Conservation (phyloP, 2,329 filamentous ascomycete species). For the Cytospora paraplurivora region DNA sequence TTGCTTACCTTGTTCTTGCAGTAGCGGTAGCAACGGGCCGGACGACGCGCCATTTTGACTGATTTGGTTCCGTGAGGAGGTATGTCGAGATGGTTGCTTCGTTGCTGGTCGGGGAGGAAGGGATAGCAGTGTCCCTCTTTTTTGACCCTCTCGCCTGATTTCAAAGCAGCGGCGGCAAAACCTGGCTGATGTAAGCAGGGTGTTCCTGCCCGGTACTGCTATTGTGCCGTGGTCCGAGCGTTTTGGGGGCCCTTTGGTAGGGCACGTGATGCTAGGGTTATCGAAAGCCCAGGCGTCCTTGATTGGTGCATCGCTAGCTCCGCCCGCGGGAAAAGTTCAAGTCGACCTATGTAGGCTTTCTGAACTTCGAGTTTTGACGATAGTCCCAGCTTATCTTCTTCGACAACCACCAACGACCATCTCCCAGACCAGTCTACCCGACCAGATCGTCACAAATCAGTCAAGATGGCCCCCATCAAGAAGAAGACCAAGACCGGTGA, state of each 20-base stretch:
- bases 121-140: slow-evolving; percentile 33
- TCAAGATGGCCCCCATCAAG: slow-evolving; percentile 63
- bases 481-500: slow-evolving; percentile 86
- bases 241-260: slow-evolving; percentile 6
- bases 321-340: slow-evolving; percentile 18
- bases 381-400: not conserved
- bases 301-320: slow-evolving; percentile 9
- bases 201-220: not conserved
- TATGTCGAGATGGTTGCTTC: slow-evolving; percentile 42
- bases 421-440: slow-evolving; percentile 13
- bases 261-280: slow-evolving; percentile 28
- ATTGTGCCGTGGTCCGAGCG: slow-evolving; percentile 7
- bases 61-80: slow-evolving; percentile 53
- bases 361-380: slow-evolving; percentile 1
- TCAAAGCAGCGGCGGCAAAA: slow-evolving; percentile 50
- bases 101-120: slow-evolving; percentile 44
- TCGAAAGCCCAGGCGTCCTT: not conserved
- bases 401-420: slow-evolving; percentile 29
- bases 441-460: slow-evolving; percentile 40
- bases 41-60: slow-evolving; percentile 98
- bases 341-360: not conserved
- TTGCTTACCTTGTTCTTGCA: slow-evolving; percentile 99
- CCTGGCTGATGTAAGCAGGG: slow-evolving; percentile 8
- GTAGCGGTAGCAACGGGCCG: slow-evolving; percentile 99
- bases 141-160: slow-evolving; percentile 47